Percentiles rank a stretch among this genome's conserved stretches.
phyloP scores from a whole-genome alignment of 352 stramenopile species.

The Blastocystis sp. region DNA sequence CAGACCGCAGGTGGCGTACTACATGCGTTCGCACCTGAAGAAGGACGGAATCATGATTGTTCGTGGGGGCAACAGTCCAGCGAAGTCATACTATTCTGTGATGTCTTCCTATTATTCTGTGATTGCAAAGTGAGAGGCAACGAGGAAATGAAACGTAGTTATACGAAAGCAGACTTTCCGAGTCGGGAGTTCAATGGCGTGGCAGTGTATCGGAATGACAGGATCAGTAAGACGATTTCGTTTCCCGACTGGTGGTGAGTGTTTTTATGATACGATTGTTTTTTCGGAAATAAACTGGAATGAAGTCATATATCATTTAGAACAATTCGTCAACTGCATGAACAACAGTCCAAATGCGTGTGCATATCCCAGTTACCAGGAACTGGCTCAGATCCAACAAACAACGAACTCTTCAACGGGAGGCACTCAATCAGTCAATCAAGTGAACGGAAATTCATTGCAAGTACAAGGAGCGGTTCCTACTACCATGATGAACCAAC shows the following conservation, averaged over 20 bases:
- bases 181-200: slow-evolving; percentile 30
- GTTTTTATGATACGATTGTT: background rate
- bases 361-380: too few relatives aligned
- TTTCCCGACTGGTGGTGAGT: slow-evolving; percentile 6
- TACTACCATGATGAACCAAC: too few relatives aligned
- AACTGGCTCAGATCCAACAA: too few relatives aligned
- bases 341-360: too few relatives aligned
- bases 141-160: background rate
- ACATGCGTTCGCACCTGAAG: background rate
- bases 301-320: background rate
- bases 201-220: background rate
- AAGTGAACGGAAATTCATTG: too few relatives aligned
- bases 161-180: background rate
- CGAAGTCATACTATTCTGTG: background rate
- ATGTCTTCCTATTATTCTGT: slow-evolving; percentile 21
- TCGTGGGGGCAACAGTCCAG: background rate
- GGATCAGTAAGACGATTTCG: background rate
- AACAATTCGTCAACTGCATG: too few relatives aligned
- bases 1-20: slow-evolving; percentile 8
- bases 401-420: too few relatives aligned
- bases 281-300: background rate
- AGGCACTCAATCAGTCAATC: too few relatives aligned
- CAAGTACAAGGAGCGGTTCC: too few relatives aligned
- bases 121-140: background rate
- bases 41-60: background rate